Evolutionary conservation across 306 rosid species (phyloP), one percentile per base, ranked within the genome.

Genomic region (Mimosa pudica): DNA sequence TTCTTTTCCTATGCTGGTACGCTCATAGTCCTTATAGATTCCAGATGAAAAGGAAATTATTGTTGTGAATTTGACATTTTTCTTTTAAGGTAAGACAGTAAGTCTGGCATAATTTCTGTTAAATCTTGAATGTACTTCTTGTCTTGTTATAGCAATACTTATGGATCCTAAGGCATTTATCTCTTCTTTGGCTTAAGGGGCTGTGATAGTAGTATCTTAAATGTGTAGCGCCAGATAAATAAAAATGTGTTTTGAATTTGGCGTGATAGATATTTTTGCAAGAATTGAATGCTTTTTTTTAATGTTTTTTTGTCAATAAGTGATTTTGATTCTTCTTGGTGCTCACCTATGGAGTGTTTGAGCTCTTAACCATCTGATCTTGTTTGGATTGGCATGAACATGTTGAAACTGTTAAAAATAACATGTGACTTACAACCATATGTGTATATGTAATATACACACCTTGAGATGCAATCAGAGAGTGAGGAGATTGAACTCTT

Each of bases 121-220:
- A 73, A 55, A 78, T 64, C 30, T 74, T 16, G 65, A 81, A 70
- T 47, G 69, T 74, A 69, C 64, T 70, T 55, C 65, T 60, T 9
- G 65, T 18, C 65, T 48, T 49, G 24, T 70, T 57, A 32, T 47
- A 48, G 16, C 74, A 60, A 8, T 57, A 51, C 64, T 2, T 73
- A 2, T 54, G 49, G 79, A 52, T 72, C 7, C 67, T 65, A 48
- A 54, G 42, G 38, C 58, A 2, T 2, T 78, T 74, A 49, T 44
- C 17, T 36, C 35, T 71, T 67, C 0, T 75, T 49, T 62, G 44
- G 73, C 70, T 44, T 60, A 20, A 71, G 24, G 48, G 48, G 47
- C 20, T 66, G 46, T 24, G 35, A 48, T 46, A 58, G 58, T 46
- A 41, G 58, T 42, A 77, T 30, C 18, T 62, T 8, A 9, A 3